Evolutionary conservation across 352 stramenopile genomes (phyloP).

Genomic region (Phytophthora pluvialis): DNA sequence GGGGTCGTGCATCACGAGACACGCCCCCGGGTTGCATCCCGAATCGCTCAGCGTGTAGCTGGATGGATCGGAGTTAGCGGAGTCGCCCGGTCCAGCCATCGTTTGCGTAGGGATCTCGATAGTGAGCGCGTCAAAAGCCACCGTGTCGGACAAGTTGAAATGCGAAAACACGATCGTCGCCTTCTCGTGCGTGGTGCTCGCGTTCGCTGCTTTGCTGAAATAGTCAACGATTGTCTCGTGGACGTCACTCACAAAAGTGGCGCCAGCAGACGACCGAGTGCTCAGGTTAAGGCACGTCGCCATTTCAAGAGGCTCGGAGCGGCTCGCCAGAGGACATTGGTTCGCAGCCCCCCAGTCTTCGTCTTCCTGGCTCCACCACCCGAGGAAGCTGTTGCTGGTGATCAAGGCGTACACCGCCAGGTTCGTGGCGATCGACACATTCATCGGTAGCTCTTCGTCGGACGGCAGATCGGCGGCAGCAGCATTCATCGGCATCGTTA

Average conservation of each 20-base stretch:
- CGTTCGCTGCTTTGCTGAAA: slow-evolving; percentile 7
- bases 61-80: background rate
- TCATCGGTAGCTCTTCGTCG: slow-evolving; percentile 8
- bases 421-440: slow-evolving; percentile 7
- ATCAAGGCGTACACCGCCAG: slow-evolving; percentile 13
- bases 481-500: slow-evolving; percentile 12
- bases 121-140: slow-evolving; percentile 14
- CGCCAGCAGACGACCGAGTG: background rate
- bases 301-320: background rate
- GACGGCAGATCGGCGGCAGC: background rate
- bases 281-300: slow-evolving; percentile 14
- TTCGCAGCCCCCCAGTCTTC: background rate
- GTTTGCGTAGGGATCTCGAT: slow-evolving; percentile 17
- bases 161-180: slow-evolving; percentile 18
- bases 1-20: background rate
- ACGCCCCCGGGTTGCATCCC: slow-evolving; percentile 6
- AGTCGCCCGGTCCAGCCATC: background rate
- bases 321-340: no score
- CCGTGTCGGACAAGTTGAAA: slow-evolving; percentile 1
- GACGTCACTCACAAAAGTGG: background rate
- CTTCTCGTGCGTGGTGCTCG: slow-evolving; percentile 10
- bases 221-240: slow-evolving; percentile 6
- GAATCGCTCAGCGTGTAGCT: background rate
- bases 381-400: slow-evolving; percentile 10
- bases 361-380: slow-evolving; percentile 5